A percentile compares a stretch with the other conserved stretches of the same genome.
phyloP scores from a whole-genome alignment of 208 protist species.

The Spongospora subterranea region DNA sequence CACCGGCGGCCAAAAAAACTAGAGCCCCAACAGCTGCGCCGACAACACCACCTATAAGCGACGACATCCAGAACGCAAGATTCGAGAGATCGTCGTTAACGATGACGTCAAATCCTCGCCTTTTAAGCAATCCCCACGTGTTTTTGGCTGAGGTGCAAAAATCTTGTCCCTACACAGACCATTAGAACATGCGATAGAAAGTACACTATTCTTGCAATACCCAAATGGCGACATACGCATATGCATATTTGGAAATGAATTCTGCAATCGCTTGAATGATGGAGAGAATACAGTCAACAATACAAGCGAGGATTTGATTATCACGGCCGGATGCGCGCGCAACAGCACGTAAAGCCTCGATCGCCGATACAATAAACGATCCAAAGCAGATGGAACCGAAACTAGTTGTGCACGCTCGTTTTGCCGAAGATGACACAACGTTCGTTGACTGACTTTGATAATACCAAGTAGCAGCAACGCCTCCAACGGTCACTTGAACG shows the following conservation, averaged over 20 bases:
- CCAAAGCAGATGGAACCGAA: slow-evolving; percentile 55
- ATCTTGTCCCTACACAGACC: not conserved
- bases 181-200: not conserved
- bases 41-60: slow-evolving; percentile 10
- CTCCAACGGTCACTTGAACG: slow-evolving; percentile 24
- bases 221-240: slow-evolving; percentile 59
- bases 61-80: not conserved
- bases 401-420: slow-evolving; percentile 45
- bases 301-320: slow-evolving; percentile 23
- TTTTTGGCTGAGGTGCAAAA: slow-evolving; percentile 24
- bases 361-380: slow-evolving; percentile 38
- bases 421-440: not conserved
- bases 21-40: not conserved
- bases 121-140: slow-evolving; percentile 30
- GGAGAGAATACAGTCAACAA: slow-evolving; percentile 42
- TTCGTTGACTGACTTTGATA: slow-evolving; percentile 23
- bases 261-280: slow-evolving; percentile 39
- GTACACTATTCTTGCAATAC: not conserved
- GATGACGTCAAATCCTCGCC: slow-evolving; percentile 23
- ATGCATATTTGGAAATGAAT: slow-evolving; percentile 56
- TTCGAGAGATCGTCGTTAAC: slow-evolving; percentile 38
- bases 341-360: not conserved
- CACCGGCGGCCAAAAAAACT: not conserved
- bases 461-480: slow-evolving; percentile 49
- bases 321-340: not conserved